Evolutionary conservation across 140 eudicot genomes (phyloP).

Genomic region (Senecio squalidus): DNA sequence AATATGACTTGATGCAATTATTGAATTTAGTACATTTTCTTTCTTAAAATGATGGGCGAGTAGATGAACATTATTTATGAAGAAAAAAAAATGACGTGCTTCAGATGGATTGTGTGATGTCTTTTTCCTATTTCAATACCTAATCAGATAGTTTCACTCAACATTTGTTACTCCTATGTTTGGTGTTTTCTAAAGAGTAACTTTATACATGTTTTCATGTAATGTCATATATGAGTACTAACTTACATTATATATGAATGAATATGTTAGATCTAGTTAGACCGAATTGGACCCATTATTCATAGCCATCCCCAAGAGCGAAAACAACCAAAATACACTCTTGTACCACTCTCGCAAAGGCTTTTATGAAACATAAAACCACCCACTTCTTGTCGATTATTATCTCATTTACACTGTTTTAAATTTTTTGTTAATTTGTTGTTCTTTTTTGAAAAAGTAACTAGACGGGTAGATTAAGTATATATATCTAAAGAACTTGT

Average conservation of each 20-base stretch:
- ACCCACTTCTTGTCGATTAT: constrained; percentile 21
- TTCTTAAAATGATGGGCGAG: constrained; percentile 8
- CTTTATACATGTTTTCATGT: constrained; percentile 33
- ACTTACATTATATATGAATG: constrained; percentile 9
- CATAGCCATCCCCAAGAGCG: constrained; percentile 14
- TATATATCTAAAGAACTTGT: no score
- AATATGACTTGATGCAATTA: background rate
- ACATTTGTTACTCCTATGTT: constrained; percentile 22
- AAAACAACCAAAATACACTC: constrained; percentile 22
- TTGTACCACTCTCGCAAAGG: constrained; percentile 12
- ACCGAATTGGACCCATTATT: constrained; percentile 22
- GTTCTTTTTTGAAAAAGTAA: background rate
- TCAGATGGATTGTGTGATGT: constrained; percentile 6
- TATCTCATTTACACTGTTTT: background rate
- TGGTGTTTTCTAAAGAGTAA: constrained; percentile 21
- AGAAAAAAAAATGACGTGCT: background rate
- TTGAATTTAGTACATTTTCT: background rate
- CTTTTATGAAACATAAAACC: constrained; percentile 13
- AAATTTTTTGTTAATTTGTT: background rate
- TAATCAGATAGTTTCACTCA: constrained; percentile 21
- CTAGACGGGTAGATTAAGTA: background rate
- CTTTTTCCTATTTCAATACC: constrained; percentile 19
- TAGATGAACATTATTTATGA: constrained; percentile 13
- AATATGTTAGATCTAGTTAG: constrained; percentile 30
- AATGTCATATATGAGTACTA: constrained; percentile 18